Conservation (phyloP, 2,329 filamentous ascomycete genomes). For the Amauroascus verrucosus region DNA sequence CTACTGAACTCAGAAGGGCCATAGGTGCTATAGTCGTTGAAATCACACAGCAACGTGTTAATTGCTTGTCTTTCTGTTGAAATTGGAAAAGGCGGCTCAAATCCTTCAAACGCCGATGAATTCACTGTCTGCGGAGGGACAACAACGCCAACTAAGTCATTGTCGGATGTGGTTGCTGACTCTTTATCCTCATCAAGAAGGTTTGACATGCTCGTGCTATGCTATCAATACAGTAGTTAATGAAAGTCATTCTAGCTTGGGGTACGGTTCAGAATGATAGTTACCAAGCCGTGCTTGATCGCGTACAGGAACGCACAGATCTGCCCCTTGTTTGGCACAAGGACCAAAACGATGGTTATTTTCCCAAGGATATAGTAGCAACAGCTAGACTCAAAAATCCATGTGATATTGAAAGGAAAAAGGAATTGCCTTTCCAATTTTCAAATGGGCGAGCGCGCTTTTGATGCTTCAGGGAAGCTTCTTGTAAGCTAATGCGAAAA, state of each 20-base stretch:
- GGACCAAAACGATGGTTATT: too few species aligned
- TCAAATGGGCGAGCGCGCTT: too few species aligned
- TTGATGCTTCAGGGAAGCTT: background rate
- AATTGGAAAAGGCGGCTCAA: conserved; percentile 16
- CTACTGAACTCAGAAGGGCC: conserved; percentile 28
- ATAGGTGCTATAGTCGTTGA: conserved; percentile 10
- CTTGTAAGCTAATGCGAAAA: too few species aligned
- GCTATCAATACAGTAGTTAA: background rate
- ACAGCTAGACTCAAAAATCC: background rate
- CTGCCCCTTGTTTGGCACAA: too few species aligned
- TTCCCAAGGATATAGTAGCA: background rate
- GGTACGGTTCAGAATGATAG: too few species aligned
- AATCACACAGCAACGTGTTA: conserved; percentile 19
- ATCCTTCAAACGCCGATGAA: conserved; percentile 21
- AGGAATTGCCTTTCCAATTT: too few species aligned
- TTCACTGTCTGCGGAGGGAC: conserved; percentile 19
- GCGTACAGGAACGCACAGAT: too few species aligned
- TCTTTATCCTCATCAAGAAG: background rate
- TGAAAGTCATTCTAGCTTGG: background rate
- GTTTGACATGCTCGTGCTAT: background rate
- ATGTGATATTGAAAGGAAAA: too few species aligned
- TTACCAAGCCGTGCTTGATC: too few species aligned
- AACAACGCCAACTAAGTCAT: background rate
- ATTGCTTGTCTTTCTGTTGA: conserved; percentile 28
- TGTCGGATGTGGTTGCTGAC: background rate